Base-by-base conservation (phyloP, 345 rosid species). In the Eucalyptus virginea region DNA sequence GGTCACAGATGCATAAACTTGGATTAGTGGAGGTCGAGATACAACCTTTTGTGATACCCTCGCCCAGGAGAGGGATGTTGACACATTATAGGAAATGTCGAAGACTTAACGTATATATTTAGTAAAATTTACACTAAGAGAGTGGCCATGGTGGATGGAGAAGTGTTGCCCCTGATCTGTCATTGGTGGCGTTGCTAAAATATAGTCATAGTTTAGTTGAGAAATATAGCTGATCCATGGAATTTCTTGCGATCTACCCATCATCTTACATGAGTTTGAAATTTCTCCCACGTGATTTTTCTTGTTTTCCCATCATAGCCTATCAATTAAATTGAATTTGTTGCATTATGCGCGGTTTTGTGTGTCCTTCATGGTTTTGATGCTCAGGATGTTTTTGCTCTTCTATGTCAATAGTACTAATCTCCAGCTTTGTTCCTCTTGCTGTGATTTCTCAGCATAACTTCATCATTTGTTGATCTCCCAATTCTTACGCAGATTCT, bases 241-340 rank as follows among this genome's bases (percentile, higher is more conserved):
- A 72, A 12, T 19, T 37, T 72, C 81, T 34, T 12, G 8, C 15
- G 1, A 3, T 3, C 81, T 72, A 37, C 28, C 45, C 26, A 4
- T 7, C 21, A 3, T 9, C 45, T 37, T 45, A 62, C 8, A 8
- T 8, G 5, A 0, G 3, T 30, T 30, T 1, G 18, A 65, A 30
- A 65, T n/a, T 65, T 65, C 28, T 40, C 42, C 83, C 47, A 21
- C 9, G 16, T 77, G 1, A 0, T 40, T 40, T 11, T 77, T 77
- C 47, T 77, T 11, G 28, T 77, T 77, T 77, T 23, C 16, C 83
- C 16, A 11, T 21, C 28, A 77, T 77, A 21, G 24, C 47, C 47
- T 40, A 4, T 65, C 77, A 7, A 65, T 7, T n/a, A 65, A 14
- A 65, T 77, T 77, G 47, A 40, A 77, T 24, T 40, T 77, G 45